Base-by-base conservation (phyloP, 768 basidiomycete species). In the Trametes punicea region DNA sequence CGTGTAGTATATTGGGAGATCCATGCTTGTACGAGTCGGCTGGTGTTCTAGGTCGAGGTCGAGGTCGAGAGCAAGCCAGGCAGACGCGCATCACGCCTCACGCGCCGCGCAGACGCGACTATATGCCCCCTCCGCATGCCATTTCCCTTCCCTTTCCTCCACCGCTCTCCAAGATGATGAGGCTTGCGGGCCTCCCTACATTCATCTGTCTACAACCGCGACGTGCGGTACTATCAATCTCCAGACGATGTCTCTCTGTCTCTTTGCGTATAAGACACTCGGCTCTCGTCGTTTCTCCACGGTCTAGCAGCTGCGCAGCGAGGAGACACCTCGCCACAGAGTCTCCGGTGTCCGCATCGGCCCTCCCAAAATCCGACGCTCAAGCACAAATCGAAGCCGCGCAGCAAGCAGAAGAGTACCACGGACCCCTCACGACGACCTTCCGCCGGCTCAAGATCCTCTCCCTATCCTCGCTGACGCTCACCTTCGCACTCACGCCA, bases 401-500 rank as follows among this genome's bases (percentile, higher is more conserved):
- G 20, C 42, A 55, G n/a, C 33, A 57, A 48, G 70, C 68, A 48
- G 64, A 69, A 25, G 64, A 71, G n/a, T 93, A 93, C 65, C 70
- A 77, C 59, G 92, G 90, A 0, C 92, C 91, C 2, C 74, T 93
- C 34, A 72, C 84, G 0, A 68, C 75, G 40, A 88, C 91, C 1
- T 93, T 90, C 74, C 81, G 83, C 52, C 80, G 81, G 21, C 79
- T 93, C 53, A 93, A 94, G 69, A 70, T 90, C 8, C 92, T 94
- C 74, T 93, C 91, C 11, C 73, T 95, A 0, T 81, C 84, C 21
- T 92, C 92, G 0, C 78, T 94, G 44, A 77, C 77, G 2, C 77
- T 91, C 46, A 85, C 89, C 9, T 71, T 77, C 55, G 76, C 81
- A 4, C 74, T 94, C 63, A 76, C 88, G 2, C 93, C 93, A 1